A percentile compares a stretch with the other conserved stretches of the same genome.
Evolutionary conservation across 176 grass and related monocot genomes (phyloP).

Genomic region (Lolium rigidum): DNA sequence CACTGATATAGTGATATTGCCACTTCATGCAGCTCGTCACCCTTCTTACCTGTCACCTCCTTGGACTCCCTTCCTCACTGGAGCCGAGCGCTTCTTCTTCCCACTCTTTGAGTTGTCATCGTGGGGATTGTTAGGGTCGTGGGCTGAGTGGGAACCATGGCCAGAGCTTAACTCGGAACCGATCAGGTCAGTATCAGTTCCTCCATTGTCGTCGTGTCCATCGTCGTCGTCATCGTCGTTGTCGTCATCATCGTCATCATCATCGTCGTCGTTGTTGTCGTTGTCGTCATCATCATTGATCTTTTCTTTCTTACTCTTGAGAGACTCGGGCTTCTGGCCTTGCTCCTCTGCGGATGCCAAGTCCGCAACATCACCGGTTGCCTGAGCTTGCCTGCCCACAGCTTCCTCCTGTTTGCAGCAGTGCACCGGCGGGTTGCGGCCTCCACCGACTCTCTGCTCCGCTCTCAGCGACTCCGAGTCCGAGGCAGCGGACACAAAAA

Average conservation of each 20-base stretch:
- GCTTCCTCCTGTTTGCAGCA: not conserved
- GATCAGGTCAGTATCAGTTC: conserved; percentile 18
- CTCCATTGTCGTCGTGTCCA: not conserved
- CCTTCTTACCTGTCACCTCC: conserved; percentile 1
- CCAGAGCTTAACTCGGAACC: conserved; percentile 14
- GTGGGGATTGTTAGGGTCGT: not conserved
- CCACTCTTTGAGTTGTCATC: not conserved
- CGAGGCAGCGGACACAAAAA: not conserved
- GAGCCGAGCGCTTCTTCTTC: not conserved
- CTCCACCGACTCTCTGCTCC: not conserved
- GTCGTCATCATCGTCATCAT: not conserved
- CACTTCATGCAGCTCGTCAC: not conserved
- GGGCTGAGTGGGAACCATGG: conserved; percentile 1
- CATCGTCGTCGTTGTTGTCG: not conserved
- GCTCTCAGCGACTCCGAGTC: not conserved
- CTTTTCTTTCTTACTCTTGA: not conserved
- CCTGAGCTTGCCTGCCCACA: not conserved
- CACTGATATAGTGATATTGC: not conserved
- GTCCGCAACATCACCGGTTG: not conserved
- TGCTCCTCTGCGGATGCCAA: not conserved
- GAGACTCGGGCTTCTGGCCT: not conserved
- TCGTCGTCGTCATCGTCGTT: not conserved
- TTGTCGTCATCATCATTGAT: not conserved
- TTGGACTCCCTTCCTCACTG: not conserved
- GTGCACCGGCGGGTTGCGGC: not conserved